Evolutionary conservation across 768 basidiomycete genomes (phyloP).

Genomic region (Lentinula sp.): DNA sequence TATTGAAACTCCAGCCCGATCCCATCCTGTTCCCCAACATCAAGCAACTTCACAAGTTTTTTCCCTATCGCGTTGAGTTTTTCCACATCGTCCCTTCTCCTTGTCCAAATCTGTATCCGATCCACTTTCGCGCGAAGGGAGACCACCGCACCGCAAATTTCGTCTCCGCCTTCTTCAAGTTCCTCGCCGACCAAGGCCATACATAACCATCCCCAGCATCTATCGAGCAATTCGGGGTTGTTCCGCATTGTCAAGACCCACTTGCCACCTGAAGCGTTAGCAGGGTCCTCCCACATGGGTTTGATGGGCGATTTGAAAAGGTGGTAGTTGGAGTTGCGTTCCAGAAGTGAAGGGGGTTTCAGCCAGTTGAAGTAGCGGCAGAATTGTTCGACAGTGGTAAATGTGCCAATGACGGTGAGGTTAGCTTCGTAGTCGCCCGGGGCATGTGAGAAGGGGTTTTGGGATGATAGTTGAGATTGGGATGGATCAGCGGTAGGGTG

Average conservation of each 20-base stretch:
- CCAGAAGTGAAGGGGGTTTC: constrained; percentile 83
- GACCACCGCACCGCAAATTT: constrained; percentile 83
- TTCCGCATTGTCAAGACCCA: constrained; percentile 95
- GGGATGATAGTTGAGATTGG: constrained; percentile 1
- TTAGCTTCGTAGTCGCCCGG: constrained; percentile 79
- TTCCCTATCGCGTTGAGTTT: constrained; percentile 80
- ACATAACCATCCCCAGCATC: constrained; percentile 85
- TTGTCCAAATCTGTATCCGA: constrained; percentile 88
- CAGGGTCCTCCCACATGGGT: constrained; percentile 96
- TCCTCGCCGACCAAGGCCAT: constrained; percentile 91
- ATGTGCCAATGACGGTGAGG: constrained; percentile 81
- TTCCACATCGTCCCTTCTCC: constrained; percentile 78
- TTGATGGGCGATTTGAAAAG: constrained; percentile 93
- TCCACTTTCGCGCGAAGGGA: constrained; percentile 83
- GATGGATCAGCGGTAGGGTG: constrained; percentile 18
- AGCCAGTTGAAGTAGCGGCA: constrained; percentile 94
- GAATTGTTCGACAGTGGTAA: constrained; percentile 85
- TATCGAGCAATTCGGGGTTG: constrained; percentile 70
- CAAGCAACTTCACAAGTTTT: constrained; percentile 75
- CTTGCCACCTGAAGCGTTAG: constrained; percentile 89
- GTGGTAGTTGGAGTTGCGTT: constrained; percentile 91
- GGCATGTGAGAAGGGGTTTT: constrained; percentile 26
- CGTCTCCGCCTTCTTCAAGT: constrained; percentile 62
- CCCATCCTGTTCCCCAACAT: constrained; percentile 76
- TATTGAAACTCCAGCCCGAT: constrained; percentile 93